These are phyloP conservation scores for Leishmania turanica DNA, from an alignment of 208 protist species.

Conservation along the genomic window DNA sequence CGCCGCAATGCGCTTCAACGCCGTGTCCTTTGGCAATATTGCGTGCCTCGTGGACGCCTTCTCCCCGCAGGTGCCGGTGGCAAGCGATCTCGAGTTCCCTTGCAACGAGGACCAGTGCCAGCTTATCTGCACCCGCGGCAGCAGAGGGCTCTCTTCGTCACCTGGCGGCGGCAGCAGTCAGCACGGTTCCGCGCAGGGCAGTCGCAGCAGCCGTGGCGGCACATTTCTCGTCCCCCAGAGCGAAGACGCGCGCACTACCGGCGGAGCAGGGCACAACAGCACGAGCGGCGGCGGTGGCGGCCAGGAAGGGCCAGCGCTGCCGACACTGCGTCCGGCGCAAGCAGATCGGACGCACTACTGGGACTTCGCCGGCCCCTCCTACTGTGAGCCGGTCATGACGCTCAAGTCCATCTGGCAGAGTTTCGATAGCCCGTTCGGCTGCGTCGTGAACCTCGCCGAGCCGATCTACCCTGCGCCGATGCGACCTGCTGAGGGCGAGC, in stretches of 20 bases:
- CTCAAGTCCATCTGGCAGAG: slow-evolving; percentile 75
- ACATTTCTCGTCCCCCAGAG: neutral
- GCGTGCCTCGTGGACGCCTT: slow-evolving; percentile 71
- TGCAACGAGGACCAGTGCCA: slow-evolving; percentile 38
- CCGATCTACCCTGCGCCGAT: slow-evolving; percentile 60
- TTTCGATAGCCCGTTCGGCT: slow-evolving; percentile 81
- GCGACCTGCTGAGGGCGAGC: slow-evolving; percentile 60
- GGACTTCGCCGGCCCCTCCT: slow-evolving; percentile 47
- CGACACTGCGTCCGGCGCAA: slow-evolving; percentile 3
- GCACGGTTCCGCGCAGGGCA: slow-evolving; percentile 14
- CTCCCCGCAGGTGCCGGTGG: slow-evolving; percentile 58
- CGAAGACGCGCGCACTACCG: slow-evolving; percentile 7
- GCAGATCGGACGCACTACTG: slow-evolving; percentile 33
- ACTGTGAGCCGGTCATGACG: slow-evolving; percentile 67
- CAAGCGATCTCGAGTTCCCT: slow-evolving; percentile 46
- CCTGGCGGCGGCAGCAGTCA: slow-evolving; percentile 16
- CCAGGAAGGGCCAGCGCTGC: neutral
- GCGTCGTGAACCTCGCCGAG: slow-evolving; percentile 57
- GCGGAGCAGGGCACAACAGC: neutral
- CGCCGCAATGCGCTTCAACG: slow-evolving; percentile 49
- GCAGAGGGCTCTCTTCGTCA: neutral
- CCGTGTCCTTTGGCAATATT: slow-evolving; percentile 66
- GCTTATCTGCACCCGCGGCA: slow-evolving; percentile 11
- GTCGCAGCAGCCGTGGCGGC: slow-evolving; percentile 5
- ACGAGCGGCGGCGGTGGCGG: neutral